These are phyloP conservation scores for Patellifolia procumbens DNA, from an alignment of 179 eudicot species.

Conservation along the genomic window DNA sequence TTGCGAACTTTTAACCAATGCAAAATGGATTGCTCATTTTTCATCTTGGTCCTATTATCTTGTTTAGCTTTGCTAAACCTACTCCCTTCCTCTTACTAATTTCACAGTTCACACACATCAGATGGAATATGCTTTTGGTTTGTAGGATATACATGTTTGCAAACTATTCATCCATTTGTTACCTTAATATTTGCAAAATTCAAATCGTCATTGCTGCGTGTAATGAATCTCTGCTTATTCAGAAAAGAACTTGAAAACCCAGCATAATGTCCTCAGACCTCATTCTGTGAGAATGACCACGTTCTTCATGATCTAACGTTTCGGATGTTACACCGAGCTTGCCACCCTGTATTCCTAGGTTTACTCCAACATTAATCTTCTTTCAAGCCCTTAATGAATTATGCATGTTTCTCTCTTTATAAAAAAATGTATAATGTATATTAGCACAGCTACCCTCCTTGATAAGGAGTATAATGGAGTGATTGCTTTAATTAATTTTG, in stretches of 20 bases:
- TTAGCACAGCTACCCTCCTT: background rate
- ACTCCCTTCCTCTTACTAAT: background rate
- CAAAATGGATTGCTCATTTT: background rate
- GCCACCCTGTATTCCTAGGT: background rate
- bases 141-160: background rate
- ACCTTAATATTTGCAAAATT: constrained; percentile 6
- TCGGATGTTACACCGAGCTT: background rate
- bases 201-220: background rate
- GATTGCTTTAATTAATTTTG: background rate
- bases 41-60: background rate
- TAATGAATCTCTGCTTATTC: background rate
- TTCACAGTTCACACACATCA: background rate
- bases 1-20: background rate
- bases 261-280: background rate
- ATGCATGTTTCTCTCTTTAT: background rate
- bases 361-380: background rate
- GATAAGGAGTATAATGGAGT: background rate
- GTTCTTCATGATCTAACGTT: background rate
- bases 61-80: constrained; percentile 1
- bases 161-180: background rate
- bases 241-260: background rate
- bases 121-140: background rate
- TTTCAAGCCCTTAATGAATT: background rate
- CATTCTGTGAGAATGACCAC: background rate
- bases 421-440: background rate